These are phyloP conservation scores for Cercospora sesami DNA, from an alignment of 2,329 filamentous ascomycete genomes.

Conservation along the genomic window DNA sequence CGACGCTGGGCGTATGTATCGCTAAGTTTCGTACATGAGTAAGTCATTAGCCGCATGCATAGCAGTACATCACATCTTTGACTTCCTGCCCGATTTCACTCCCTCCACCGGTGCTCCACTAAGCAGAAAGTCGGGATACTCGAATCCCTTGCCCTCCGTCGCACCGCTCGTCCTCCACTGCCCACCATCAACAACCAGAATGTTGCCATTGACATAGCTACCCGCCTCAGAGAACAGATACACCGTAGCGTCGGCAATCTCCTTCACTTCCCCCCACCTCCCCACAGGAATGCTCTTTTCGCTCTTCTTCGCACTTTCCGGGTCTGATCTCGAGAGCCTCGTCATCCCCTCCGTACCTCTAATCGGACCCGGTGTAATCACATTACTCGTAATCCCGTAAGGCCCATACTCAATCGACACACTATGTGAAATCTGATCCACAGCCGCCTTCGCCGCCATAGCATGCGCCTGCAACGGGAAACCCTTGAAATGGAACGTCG, in stretches of 20 bases:
- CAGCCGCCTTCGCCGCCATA: constrained; percentile 84
- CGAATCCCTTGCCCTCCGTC: constrained; percentile 42
- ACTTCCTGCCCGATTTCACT: constrained; percentile 58
- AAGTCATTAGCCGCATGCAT: background rate
- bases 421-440: constrained; percentile 79
- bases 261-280: constrained; percentile 74
- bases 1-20: background rate
- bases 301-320: constrained; percentile 36
- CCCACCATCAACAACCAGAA: constrained; percentile 66
- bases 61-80: constrained; percentile 47
- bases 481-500: constrained; percentile 87
- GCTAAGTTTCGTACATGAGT: background rate
- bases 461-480: constrained; percentile 85
- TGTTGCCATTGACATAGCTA: constrained; percentile 81
- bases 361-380: constrained; percentile 86
- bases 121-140: constrained; percentile 62
- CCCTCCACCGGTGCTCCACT: constrained; percentile 56
- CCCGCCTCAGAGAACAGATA: constrained; percentile 84
- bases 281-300: constrained; percentile 64
- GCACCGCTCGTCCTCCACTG: constrained; percentile 49
- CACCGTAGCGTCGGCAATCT: constrained; percentile 90
- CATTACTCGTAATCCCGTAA: constrained; percentile 79
- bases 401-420: constrained; percentile 90
- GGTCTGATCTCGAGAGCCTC: constrained; percentile 41
- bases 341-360: constrained; percentile 69